Conservation (phyloP, 164 flowering plant genomes). For the Sextonia rubra region DNA sequence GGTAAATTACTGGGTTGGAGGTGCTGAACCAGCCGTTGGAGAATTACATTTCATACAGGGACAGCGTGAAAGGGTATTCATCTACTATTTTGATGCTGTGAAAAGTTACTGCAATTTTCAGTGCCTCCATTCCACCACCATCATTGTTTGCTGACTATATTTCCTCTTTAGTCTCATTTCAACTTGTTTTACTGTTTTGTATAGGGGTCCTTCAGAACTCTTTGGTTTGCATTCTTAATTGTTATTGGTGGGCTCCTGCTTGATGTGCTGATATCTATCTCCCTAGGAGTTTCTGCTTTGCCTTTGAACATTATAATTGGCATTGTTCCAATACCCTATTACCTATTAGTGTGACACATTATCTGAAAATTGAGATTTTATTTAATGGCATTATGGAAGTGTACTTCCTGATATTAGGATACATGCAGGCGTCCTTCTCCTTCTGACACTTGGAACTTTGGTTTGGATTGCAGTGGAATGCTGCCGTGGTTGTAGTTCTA, state of each 20-base stretch:
- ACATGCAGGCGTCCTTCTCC: conserved; percentile 63
- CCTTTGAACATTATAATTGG: conserved; percentile 84
- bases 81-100: not conserved
- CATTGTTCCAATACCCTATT: conserved; percentile 15
- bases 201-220: conserved; percentile 70
- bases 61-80: conserved; percentile 50
- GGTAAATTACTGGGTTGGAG: conserved; percentile 71
- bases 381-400: not conserved
- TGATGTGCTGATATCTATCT: conserved; percentile 72
- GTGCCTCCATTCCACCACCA: not conserved
- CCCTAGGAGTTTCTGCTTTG: conserved; percentile 77
- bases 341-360: not conserved
- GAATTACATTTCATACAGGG: conserved; percentile 17
- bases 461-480: conserved; percentile 67
- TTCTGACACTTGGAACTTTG: conserved; percentile 76
- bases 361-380: not conserved
- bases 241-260: conserved; percentile 70
- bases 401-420: not conserved
- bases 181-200: not conserved
- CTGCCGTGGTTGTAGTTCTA: conserved; percentile 56
- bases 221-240: conserved; percentile 75
- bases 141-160: not conserved
- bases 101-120: not conserved
- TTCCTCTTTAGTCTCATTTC: not conserved
- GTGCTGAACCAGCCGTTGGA: conserved; percentile 43